phyloP scores from a whole-genome alignment of 108 stramenopile species.

The Bacterosira constricta region DNA sequence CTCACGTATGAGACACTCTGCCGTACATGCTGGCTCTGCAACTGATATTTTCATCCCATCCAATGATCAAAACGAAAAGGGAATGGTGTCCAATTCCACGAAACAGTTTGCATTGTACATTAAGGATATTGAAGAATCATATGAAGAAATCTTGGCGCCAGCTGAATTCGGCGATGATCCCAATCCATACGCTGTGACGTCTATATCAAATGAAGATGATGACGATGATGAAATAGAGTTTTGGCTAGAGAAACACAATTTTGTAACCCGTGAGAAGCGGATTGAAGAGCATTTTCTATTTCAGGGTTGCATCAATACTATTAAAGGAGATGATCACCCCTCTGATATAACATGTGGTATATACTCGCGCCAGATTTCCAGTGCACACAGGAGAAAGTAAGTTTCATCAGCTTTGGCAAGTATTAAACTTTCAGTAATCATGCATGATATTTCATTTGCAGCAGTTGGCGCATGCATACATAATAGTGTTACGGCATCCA shows the following conservation, averaged over 20 bases:
- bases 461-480: too few relatives aligned
- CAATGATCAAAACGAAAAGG: not conserved
- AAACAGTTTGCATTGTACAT: constrained; percentile 1
- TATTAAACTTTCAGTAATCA: too few relatives aligned
- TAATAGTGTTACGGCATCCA: too few relatives aligned
- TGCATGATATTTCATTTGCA: too few relatives aligned
- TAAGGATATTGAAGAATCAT: not conserved
- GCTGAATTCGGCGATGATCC: too few relatives aligned
- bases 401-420: too few relatives aligned
- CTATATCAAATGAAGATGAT: too few relatives aligned
- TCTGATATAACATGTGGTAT: too few relatives aligned
- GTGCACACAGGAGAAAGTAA: too few relatives aligned
- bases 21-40: not conserved
- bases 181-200: too few relatives aligned
- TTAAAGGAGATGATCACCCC: too few relatives aligned
- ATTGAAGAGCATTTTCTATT: not conserved
- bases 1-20: not conserved
- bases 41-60: not conserved
- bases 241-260: not conserved
- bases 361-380: too few relatives aligned
- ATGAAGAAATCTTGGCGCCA: not conserved
- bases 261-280: not conserved
- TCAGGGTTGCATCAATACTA: constrained; percentile 1
- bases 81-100: not conserved
- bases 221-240: not conserved